Percentiles rank a stretch among this genome's conserved stretches.
These are phyloP conservation scores for Entoloma clypeatum DNA, from an alignment of 1,284 basidiomycete genomes.

Conservation along the genomic window DNA sequence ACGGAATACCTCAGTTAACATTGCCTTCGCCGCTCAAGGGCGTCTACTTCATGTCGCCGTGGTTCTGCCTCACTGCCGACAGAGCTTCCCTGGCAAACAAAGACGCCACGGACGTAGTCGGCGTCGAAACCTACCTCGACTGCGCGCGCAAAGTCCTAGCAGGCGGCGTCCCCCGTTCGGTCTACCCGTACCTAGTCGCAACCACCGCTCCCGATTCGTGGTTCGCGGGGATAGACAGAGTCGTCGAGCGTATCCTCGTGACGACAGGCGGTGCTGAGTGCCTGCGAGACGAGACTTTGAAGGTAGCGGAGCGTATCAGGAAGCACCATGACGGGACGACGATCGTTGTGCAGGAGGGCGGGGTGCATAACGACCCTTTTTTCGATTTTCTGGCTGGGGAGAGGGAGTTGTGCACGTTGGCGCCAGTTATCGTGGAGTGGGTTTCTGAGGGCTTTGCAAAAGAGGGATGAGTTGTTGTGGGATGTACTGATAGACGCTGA, in stretches of 20 bases:
- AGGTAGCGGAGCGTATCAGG: conserved; percentile 27
- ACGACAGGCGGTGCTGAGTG: conserved; percentile 35
- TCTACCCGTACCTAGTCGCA: conserved; percentile 31
- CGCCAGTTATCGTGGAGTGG: conserved; percentile 19
- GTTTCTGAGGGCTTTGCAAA: conserved; percentile 12
- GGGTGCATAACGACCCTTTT: conserved; percentile 28
- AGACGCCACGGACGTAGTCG: conserved; percentile 29
- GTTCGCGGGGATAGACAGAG: conserved; percentile 29
- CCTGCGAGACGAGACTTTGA: conserved; percentile 34
- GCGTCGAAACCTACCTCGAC: conserved; percentile 15
- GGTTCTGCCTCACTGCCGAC: conserved; percentile 28
- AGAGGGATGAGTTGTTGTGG: too few species aligned
- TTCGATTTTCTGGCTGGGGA: conserved; percentile 22
- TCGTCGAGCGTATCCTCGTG: conserved; percentile 32
- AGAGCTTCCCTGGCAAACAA: conserved; percentile 27
- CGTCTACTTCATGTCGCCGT: conserved; percentile 37
- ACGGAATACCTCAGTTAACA: conserved; percentile 20
- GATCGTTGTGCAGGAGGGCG: conserved; percentile 29
- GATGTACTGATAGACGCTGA: too few species aligned
- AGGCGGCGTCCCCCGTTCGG: conserved; percentile 22
- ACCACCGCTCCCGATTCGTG: conserved; percentile 30
- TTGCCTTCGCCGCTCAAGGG: conserved; percentile 28
- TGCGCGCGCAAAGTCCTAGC: conserved; percentile 24
- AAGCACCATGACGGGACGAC: conserved; percentile 24
- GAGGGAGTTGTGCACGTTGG: conserved; percentile 13